A percentile compares a stretch with the other conserved stretches of the same genome.
Evolutionary conservation across 2,329 filamentous ascomycete species (phyloP).

Genomic region (Fusarium pseudograminearum): DNA sequence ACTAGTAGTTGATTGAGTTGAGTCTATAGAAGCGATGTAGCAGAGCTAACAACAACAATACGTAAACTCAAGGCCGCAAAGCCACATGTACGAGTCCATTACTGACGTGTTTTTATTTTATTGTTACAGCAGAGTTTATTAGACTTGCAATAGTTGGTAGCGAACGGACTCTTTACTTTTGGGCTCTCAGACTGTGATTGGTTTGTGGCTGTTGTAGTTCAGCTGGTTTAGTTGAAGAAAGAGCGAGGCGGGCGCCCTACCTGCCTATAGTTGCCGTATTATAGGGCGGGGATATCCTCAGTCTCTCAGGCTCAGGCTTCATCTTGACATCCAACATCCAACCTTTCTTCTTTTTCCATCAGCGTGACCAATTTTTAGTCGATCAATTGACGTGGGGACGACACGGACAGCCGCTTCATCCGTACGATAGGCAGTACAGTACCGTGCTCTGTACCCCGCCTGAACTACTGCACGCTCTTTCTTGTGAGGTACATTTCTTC

Average conservation of each 20-base stretch:
- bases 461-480: conserved; percentile 6
- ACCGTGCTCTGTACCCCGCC: not conserved
- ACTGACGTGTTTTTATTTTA: conserved; percentile 6
- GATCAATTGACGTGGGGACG: conserved; percentile 1
- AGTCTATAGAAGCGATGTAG: not conserved
- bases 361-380: conserved; percentile 14
- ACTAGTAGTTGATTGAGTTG: conserved; percentile 16
- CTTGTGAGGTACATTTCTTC: conserved; percentile 1
- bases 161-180: not conserved
- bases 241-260: conserved; percentile 18
- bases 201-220: conserved; percentile 6
- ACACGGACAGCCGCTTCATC: not conserved
- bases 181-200: conserved; percentile 11
- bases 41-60: conserved; percentile 6
- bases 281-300: conserved; percentile 24
- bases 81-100: not conserved
- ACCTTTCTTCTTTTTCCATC: conserved; percentile 13
- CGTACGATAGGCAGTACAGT: not conserved
- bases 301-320: conserved; percentile 2
- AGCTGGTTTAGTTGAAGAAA: conserved; percentile 9
- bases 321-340: conserved; percentile 29
- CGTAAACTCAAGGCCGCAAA: not conserved
- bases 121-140: not conserved
- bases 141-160: conserved; percentile 8
- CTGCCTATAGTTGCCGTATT: conserved; percentile 20